phyloP scores from a whole-genome alignment of 805 yeast genomes.

The Ogataea trehalophila region DNA sequence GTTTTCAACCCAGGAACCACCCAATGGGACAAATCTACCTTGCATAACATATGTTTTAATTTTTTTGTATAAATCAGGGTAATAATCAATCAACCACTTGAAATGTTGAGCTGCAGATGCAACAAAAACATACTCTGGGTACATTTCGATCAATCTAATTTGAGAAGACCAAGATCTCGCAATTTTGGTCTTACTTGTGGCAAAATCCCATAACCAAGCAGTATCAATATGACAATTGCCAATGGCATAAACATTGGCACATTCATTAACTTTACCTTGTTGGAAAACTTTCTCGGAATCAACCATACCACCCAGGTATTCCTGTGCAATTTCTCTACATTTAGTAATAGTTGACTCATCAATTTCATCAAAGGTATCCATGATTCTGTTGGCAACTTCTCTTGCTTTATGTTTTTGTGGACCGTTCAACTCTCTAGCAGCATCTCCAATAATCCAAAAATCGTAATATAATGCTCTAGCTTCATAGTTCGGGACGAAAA shows the following conservation, averaged over 20 bases:
- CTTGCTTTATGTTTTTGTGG: slow-evolving; percentile 86
- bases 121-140: slow-evolving; percentile 90
- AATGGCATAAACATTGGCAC: slow-evolving; percentile 68
- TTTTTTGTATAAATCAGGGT: slow-evolving; percentile 70
- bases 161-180: slow-evolving; percentile 96
- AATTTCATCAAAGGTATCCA: slow-evolving; percentile 75
- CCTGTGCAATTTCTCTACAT: slow-evolving; percentile 64
- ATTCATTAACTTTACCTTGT: slow-evolving; percentile 31
- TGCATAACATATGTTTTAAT: slow-evolving; percentile 61
- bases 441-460: slow-evolving; percentile 85
- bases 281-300: slow-evolving; percentile 64
- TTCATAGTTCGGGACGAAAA: slow-evolving; percentile 73
- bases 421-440: slow-evolving; percentile 78
- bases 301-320: slow-evolving; percentile 58
- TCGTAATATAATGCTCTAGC: slow-evolving; percentile 78
- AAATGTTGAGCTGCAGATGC: slow-evolving; percentile 97
- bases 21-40: slow-evolving; percentile 82
- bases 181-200: slow-evolving; percentile 87
- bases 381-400: slow-evolving; percentile 71
- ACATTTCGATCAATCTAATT: slow-evolving; percentile 72
- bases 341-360: slow-evolving; percentile 51
- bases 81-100: slow-evolving; percentile 83
- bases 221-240: slow-evolving; percentile 98
- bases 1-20: slow-evolving; percentile 98
- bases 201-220: slow-evolving; percentile 99